Evolutionary conservation across 2,329 filamentous ascomycete genomes (phyloP), one percentile per base, ranked within the genome.

Genomic region (Alternaria longipes): DNA sequence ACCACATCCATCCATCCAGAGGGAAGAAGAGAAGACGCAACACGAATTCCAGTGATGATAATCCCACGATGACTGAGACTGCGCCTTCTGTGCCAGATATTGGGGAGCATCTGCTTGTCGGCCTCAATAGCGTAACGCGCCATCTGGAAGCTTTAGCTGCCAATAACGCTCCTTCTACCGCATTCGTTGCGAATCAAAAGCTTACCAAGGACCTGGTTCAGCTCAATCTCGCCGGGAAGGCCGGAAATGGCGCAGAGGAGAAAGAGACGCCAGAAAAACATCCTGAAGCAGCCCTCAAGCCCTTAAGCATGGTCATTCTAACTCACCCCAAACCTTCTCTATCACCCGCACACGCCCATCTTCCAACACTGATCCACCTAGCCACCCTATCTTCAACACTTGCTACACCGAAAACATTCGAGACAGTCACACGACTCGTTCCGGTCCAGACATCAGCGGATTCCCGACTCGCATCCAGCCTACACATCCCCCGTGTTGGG

Each of bases 401-500:
- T 28, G 26, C 52, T 26, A 18, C 46, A 8, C 14, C 38, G n/a
- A 16, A 22, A 16, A 44, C 46, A 12, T 41, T 56, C 42, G 20
- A 47, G 24, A 52, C 80, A 1, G 78, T 82, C 3, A 86, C 85
- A 9, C 84, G 85, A 22, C 82, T 92, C 3, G 82, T 93, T 3
- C 85, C 87, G 1, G 84, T 92, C 47, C 88, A 89, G 0, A 87
- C 84, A 54, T 79, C 84, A 1, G 86, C 84, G 51, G 89, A 89
- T 46, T 80, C 85, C 16, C 83, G 84, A 12, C 77, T 93, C 16
- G 85, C 85, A 49, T 75, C 79, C 30, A 83, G 83, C 20, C 80
- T 92, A 4, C 86, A 86, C 2, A 82, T 92, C 9, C 87, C 88
- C 1, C 84, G 89, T 34, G 88, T 88, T 0, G 90, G 89, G 1